Evolutionary conservation across 129 eudicot genomes (phyloP), one percentile per base, ranked within the genome.

Genomic region (Artemisia annua): DNA sequence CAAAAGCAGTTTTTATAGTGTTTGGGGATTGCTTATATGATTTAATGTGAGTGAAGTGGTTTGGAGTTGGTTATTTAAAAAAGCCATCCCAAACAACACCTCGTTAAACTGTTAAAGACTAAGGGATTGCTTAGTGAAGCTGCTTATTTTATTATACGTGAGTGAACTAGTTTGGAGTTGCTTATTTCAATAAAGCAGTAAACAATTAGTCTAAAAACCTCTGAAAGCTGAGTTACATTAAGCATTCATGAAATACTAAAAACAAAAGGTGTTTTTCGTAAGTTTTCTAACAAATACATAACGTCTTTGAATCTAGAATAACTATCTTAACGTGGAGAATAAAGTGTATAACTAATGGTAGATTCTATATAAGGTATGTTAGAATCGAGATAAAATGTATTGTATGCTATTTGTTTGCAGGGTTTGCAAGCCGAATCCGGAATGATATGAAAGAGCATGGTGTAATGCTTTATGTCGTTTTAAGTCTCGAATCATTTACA

Each of bases 361-460:
- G 67, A 43, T 22, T 57, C 51, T 15, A 3, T 48, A 14, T 17
- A 11, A 26, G 75, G 64, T 69, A 15, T 58, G 46, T 46, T 39
- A 56, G 63, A 51, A 61, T 9, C 51, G 48, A 15, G 48, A 24
- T 71, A 53, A 74, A 67, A 80, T 5, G 43, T 72, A 32, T 63
- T 17, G 65, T 63, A 14, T 70, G n/a, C n/a, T n/a, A 3, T 66
- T 63, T 75, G 43, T 75, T 75, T 75, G 78, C 78, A 81, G 81
- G 81, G 72, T 15, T 62, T 71, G 39, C 73, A 70, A 63, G 73
- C 48, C 50, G 48, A 49, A 71, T 44, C 50, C 55, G 68, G 72
- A 56, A 46, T 74, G 73, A 48, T 75, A 70, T 80, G 84, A 80
- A 70, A 67, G 72, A 55, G 73, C 65, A 69, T 61, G 13, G 54